Conservation (phyloP, 768 basidiomycete species). For the Suillus brevipes region DNA sequence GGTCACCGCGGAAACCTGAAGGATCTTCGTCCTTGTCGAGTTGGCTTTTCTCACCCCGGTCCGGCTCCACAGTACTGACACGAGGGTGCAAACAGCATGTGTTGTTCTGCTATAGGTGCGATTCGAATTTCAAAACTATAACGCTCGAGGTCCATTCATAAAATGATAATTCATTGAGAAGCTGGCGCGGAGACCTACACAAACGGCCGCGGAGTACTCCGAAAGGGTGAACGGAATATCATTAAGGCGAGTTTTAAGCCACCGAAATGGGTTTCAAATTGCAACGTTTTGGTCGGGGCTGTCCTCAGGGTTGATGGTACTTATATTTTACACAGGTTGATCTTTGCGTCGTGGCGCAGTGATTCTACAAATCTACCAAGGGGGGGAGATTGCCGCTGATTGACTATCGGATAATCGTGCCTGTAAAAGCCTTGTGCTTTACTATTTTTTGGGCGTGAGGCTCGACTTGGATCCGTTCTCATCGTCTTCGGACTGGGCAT, state of each 20-base stretch:
- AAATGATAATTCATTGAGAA: neutral
- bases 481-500: neutral
- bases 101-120: neutral
- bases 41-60: neutral
- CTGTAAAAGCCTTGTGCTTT: neutral
- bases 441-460: neutral
- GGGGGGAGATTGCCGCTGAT: neutral
- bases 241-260: neutral
- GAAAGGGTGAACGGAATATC: neutral
- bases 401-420: neutral
- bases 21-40: neutral
- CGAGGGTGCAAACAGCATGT: neutral
- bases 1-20: neutral
- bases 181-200: neutral
- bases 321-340: neutral
- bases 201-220: neutral
- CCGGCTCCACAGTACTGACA: neutral
- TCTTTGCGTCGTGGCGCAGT: neutral
- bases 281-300: neutral
- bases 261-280: neutral
- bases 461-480: neutral
- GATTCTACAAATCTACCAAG: neutral
- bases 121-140: neutral
- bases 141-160: neutral
- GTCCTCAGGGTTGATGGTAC: neutral